Percentiles rank a stretch among this genome's conserved stretches.
phyloP scores from a whole-genome alignment of 495 filamentous ascomycete species.

The Tricharina praecox region DNA sequence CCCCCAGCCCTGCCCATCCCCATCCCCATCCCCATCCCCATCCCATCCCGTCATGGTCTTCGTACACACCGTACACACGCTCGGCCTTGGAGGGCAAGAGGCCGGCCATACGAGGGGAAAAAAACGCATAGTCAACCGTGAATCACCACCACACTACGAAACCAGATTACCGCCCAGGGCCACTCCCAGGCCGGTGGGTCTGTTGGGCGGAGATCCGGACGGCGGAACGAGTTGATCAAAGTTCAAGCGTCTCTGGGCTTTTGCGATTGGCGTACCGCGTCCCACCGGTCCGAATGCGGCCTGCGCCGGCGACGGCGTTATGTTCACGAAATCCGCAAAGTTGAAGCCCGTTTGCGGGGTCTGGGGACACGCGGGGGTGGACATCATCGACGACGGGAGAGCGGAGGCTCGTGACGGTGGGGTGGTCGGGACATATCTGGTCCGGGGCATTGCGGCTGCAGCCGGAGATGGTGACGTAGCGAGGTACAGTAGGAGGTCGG shows the following conservation, averaged over 20 bases:
- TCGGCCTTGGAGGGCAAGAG: no score
- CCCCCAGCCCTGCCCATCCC: no score
- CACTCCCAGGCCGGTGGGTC: conserved; percentile 29
- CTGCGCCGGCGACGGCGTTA: conserved; percentile 88
- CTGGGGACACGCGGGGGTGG: conserved; percentile 45
- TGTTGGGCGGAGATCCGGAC: conserved; percentile 17
- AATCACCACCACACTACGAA: conserved; percentile 19
- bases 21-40: no score
- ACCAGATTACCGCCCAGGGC: conserved; percentile 42
- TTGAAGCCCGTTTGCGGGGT: conserved; percentile 56
- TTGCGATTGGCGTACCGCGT: conserved; percentile 42
- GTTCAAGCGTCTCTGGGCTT: conserved; percentile 39
- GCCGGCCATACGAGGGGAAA: no score
- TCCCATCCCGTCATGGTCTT: no score
- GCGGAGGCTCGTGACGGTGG: conserved; percentile 55
- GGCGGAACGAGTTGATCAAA: conserved; percentile 50
- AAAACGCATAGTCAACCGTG: conserved; percentile 6
- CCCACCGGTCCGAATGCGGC: conserved; percentile 50
- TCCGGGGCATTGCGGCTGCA: conserved; percentile 21
- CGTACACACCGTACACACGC: no score
- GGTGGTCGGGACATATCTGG: conserved; percentile 42
- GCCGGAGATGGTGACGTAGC: conserved; percentile 85
- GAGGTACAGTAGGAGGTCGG: conserved; percentile 78
- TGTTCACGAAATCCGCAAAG: conserved; percentile 92
- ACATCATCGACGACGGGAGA: conserved; percentile 74